Percentiles rank a stretch among this genome's conserved stretches.
phyloP scores from a whole-genome alignment of 2,329 filamentous ascomycete species.

The Triangularia verruculosa region DNA sequence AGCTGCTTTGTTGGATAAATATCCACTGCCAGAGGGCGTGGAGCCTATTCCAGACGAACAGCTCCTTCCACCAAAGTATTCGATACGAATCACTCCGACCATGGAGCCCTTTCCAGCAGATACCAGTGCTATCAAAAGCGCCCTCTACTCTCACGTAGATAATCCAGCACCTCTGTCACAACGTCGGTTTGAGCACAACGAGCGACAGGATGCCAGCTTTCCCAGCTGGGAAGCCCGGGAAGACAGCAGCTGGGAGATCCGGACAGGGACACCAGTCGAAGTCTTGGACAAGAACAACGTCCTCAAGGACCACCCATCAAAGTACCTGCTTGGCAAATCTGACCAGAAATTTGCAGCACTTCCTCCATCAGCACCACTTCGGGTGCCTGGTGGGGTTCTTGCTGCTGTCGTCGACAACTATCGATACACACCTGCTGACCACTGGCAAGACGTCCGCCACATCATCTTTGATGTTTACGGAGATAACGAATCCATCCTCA shows the following conservation, averaged over 20 bases:
- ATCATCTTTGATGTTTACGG: conserved; percentile 56
- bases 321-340: conserved; percentile 33
- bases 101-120: background rate
- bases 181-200: conserved; percentile 24
- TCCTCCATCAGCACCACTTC: conserved; percentile 42
- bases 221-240: conserved; percentile 25
- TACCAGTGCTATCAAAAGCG: conserved; percentile 13
- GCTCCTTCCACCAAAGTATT: conserved; percentile 73
- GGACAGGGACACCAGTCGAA: conserved; percentile 21
- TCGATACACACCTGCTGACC: conserved; percentile 68
- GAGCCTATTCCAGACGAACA: conserved; percentile 70
- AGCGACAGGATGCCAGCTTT: conserved; percentile 22
- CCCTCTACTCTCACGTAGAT: conserved; percentile 27
- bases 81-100: conserved; percentile 16
- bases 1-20: conserved; percentile 61
- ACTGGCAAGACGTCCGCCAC: conserved; percentile 93
- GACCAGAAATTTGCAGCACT: conserved; percentile 13
- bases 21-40: conserved; percentile 65
- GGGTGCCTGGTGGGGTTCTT: conserved; percentile 54
- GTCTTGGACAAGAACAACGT: conserved; percentile 37
- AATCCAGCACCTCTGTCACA: conserved; percentile 19
- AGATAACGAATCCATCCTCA: conserved; percentile 8
- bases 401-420: conserved; percentile 64
- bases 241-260: conserved; percentile 26
- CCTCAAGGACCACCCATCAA: conserved; percentile 35